A percentile compares a stretch with the other conserved stretches of the same genome.
Conservation (phyloP, 805 yeast species). For the Clavispora asparagi region DNA sequence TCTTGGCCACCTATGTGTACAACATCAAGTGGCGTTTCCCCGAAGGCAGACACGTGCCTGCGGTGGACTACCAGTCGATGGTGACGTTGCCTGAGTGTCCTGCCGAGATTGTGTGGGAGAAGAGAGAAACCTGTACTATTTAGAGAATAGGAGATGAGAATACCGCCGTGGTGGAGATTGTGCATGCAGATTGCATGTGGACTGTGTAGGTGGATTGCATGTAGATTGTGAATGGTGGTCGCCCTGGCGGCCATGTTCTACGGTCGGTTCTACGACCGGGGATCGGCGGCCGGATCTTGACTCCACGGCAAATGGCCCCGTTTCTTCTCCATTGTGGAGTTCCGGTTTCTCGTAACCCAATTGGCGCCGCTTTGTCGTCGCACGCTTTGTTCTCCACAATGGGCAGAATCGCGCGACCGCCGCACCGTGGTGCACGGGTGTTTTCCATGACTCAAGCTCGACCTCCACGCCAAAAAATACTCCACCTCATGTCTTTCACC, state of each 20-base stretch:
- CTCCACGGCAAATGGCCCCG: no score
- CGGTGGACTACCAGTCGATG: constrained; percentile 82
- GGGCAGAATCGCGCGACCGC: neutral
- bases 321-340: no score
- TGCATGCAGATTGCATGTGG: no score
- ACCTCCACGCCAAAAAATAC: neutral
- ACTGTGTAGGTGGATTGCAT: no score
- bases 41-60: constrained; percentile 43
- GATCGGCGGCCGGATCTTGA: no score
- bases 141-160: constrained; percentile 3
- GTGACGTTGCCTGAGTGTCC: constrained; percentile 85
- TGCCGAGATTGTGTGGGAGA: constrained; percentile 65
- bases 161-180: no score
- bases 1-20: constrained; percentile 69
- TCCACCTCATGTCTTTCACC: constrained; percentile 49
- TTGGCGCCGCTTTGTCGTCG: no score
- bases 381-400: neutral
- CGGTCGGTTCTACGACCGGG: no score
- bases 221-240: no score
- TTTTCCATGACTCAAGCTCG: neutral
- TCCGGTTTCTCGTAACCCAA: no score
- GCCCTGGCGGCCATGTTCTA: no score
- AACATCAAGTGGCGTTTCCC: constrained; percentile 69
- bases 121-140: constrained; percentile 43
- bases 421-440: constrained; percentile 4